Evolutionary conservation across 2,329 filamentous ascomycete species (phyloP).

Genomic region (Cercospora nicotianae): DNA sequence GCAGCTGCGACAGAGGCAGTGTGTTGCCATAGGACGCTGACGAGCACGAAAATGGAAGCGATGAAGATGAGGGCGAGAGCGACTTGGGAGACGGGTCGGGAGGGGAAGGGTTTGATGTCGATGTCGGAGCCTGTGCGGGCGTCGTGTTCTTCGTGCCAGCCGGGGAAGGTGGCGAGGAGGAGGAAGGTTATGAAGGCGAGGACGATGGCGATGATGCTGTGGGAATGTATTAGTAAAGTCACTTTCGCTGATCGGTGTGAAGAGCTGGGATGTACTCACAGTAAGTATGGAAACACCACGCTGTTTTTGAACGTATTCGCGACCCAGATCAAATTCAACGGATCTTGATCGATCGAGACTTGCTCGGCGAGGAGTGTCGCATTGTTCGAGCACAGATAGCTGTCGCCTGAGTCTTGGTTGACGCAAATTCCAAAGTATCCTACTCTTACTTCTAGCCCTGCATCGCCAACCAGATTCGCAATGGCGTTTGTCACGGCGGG

Average conservation of each 20-base stretch:
- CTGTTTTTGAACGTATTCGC: slow-evolving; percentile 97
- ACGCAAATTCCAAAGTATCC: slow-evolving; percentile 98
- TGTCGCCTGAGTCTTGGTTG: slow-evolving; percentile 76
- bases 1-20: slow-evolving; percentile 94
- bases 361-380: slow-evolving; percentile 89
- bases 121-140: slow-evolving; percentile 73
- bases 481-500: slow-evolving; percentile 85
- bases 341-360: slow-evolving; percentile 87
- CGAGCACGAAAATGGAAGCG: slow-evolving; percentile 64
- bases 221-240: slow-evolving; percentile 13
- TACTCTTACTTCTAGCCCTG: slow-evolving; percentile 83
- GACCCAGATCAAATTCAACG: slow-evolving; percentile 95
- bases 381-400: slow-evolving; percentile 96
- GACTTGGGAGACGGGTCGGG: slow-evolving; percentile 85
- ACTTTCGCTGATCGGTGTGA: background rate
- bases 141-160: slow-evolving; percentile 92
- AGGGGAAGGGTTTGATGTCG: slow-evolving; percentile 92
- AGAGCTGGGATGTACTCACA: slow-evolving; percentile 58
- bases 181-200: slow-evolving; percentile 96
- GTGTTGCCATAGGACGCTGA: slow-evolving; percentile 80
- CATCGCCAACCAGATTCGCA: slow-evolving; percentile 81
- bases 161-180: slow-evolving; percentile 91
- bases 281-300: slow-evolving; percentile 95
- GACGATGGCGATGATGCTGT: slow-evolving; percentile 92
- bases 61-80: slow-evolving; percentile 88